Conservation (phyloP, 305 asterid genomes). For the Fraxinus dipetala region DNA sequence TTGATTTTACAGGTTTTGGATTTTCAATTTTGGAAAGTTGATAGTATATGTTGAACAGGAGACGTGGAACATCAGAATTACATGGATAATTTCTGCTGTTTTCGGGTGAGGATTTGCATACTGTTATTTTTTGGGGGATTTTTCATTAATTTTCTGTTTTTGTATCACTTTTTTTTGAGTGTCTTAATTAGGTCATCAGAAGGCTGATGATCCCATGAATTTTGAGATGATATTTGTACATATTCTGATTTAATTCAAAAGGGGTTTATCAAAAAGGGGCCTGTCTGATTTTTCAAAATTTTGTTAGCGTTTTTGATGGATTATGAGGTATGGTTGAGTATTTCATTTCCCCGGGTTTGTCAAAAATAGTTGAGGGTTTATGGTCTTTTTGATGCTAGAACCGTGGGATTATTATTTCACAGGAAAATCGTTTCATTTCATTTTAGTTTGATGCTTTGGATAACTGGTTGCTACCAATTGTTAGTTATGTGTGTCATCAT, state of each 20-base stretch:
- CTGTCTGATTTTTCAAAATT: neutral
- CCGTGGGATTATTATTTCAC: neutral
- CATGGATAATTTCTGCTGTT: constrained; percentile 77
- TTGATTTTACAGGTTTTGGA: constrained; percentile 40
- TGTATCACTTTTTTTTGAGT: neutral
- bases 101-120: constrained; percentile 42
- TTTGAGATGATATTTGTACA: neutral
- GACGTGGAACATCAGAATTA: constrained; percentile 32
- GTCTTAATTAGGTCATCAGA: neutral
- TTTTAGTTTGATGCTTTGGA: neutral
- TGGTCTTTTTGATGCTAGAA: neutral
- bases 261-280: neutral
- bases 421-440: neutral
- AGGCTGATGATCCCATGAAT: neutral
- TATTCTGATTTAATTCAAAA: neutral
- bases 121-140: neutral
- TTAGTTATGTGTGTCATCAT: neutral
- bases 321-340: constrained; percentile 23
- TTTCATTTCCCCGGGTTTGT: neutral
- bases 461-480: neutral
- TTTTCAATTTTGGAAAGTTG: constrained; percentile 27
- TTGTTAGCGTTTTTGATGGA: constrained; percentile 9
- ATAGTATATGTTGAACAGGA: constrained; percentile 53
- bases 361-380: neutral
- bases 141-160: neutral